Base-by-base conservation (phyloP, 2,329 filamentous ascomycete genomes). In the Aspergillus floridensis region DNA sequence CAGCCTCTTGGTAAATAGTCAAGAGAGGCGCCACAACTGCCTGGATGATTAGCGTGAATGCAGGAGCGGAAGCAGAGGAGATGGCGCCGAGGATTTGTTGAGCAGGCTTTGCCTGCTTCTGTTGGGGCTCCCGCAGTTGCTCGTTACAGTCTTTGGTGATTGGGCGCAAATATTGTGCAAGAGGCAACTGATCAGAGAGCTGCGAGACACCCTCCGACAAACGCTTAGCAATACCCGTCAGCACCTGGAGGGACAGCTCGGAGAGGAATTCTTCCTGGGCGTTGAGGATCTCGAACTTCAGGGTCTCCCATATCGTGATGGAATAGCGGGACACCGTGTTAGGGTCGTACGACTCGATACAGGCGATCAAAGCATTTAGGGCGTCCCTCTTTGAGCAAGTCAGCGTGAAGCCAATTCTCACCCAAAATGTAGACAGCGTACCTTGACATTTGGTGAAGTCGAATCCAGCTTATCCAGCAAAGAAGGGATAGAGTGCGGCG, bases 261-360 rank as follows among this genome's bases (percentile, higher is more conserved):
- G 85, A 85, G 8, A 90, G 74, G 53, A 88, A 84, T 57, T 88
- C 85, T 66, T 89, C 87, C 70, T 88, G 85, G 0, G 84, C 82
- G 63, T 86, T 88, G 14, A 90, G 76, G 11, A 90, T 83, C 66
- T 90, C 87, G 65, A 88, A 90, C 69, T 89, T 90, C 54, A 90
- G 71, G 8, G 86, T 82, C 65, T 89, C 86, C 87, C 87, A 90
- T 2, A 89, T 76, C 0, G 84, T 86, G 52, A 87, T 82, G 0
- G 86, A 86, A 66, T 87, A 87, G 11, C 83, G 80, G 7, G 85
- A 84, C 29, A 89, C 79, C 0, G 84, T 86, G 11, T 79, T 77
- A 7, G 82, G 78, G 21, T 83, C 83, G 62, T 88, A 90, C 14
- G 82, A 81, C n/a, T 72, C 68, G 22, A 86, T 80, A 60, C 85